Conservation (phyloP, 2,329 filamentous ascomycete genomes). For the Curvularia verruculosa region DNA sequence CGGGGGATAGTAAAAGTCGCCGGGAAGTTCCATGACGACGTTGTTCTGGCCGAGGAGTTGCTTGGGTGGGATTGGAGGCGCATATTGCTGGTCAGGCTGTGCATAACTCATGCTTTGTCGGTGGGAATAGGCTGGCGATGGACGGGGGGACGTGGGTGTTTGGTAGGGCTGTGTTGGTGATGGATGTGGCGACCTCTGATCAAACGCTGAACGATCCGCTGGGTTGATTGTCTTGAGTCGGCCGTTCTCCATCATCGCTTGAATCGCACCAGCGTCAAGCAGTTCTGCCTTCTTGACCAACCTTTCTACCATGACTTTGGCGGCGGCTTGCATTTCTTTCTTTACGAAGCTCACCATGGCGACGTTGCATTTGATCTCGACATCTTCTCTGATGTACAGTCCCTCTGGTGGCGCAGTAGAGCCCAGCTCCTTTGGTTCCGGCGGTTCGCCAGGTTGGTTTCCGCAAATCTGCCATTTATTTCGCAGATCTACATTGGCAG, state of each 20-base stretch:
- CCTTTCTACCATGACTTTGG: conserved; percentile 70
- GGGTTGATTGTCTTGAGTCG: conserved; percentile 65
- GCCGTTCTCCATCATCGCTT: conserved; percentile 71
- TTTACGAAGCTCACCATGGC: conserved; percentile 70
- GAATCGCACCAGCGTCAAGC: conserved; percentile 68
- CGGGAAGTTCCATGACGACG: conserved; percentile 52
- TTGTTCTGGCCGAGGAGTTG: conserved; percentile 37
- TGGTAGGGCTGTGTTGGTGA: conserved; percentile 37
- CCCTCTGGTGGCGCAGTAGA: conserved; percentile 69
- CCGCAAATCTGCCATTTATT: conserved; percentile 72
- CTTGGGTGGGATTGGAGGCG: conserved; percentile 23
- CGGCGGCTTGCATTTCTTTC: conserved; percentile 68
- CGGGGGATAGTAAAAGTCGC: conserved; percentile 50
- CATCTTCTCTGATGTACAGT: conserved; percentile 71
- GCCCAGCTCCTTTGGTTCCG: conserved; percentile 67
- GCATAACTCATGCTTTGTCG: conserved; percentile 9
- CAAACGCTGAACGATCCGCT: conserved; percentile 39
- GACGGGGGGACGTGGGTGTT: conserved; percentile 37
- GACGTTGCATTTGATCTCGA: conserved; percentile 73
- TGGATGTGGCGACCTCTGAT: conserved; percentile 24
- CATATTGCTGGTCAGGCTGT: conserved; percentile 17
- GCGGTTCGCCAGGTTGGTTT: conserved; percentile 71
- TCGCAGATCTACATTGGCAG: conserved; percentile 69
- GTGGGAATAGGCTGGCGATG: conserved; percentile 28
- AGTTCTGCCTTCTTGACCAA: conserved; percentile 75